Evolutionary conservation across 2,329 filamentous ascomycete genomes (phyloP).

Genomic region (Sphaceloma murrayae): DNA sequence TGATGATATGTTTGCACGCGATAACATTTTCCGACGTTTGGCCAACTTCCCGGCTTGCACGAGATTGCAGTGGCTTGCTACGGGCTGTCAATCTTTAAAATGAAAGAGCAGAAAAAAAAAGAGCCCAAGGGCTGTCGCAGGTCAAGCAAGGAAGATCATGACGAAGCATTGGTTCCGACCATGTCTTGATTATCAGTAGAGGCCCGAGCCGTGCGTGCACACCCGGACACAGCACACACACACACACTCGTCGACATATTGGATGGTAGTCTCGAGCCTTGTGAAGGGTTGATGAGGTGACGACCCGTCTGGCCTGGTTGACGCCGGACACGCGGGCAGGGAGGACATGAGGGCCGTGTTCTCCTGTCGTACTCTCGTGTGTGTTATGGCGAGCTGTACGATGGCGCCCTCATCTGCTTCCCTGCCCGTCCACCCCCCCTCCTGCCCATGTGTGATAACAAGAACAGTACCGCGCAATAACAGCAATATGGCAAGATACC

Average conservation of each 20-base stretch:
- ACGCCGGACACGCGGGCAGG: no score
- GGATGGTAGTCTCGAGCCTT: no score
- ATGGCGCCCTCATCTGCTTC: no score
- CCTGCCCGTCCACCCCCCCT: no score
- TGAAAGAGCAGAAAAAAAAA: background rate
- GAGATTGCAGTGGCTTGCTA: slow-evolving; percentile 13
- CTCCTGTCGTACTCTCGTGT: no score
- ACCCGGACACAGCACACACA: background rate
- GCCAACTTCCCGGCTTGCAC: slow-evolving; percentile 13
- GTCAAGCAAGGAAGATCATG: background rate
- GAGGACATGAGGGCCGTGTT: no score
- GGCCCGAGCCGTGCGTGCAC: slow-evolving; percentile 3
- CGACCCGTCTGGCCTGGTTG: no score
- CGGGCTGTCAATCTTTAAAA: background rate
- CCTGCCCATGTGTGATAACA: no score
- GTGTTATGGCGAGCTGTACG: no score
- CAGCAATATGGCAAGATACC: background rate
- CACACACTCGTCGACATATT: background rate
- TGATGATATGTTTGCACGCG: slow-evolving; percentile 15
- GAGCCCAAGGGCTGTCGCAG: no score
- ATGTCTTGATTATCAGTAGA: background rate
- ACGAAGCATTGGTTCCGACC: slow-evolving; percentile 3
- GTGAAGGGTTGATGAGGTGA: no score
- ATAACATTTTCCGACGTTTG: slow-evolving; percentile 3
- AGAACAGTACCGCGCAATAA: background rate